phyloP scores from a whole-genome alignment of 352 stramenopile species.

The Phytophthora crassamura region DNA sequence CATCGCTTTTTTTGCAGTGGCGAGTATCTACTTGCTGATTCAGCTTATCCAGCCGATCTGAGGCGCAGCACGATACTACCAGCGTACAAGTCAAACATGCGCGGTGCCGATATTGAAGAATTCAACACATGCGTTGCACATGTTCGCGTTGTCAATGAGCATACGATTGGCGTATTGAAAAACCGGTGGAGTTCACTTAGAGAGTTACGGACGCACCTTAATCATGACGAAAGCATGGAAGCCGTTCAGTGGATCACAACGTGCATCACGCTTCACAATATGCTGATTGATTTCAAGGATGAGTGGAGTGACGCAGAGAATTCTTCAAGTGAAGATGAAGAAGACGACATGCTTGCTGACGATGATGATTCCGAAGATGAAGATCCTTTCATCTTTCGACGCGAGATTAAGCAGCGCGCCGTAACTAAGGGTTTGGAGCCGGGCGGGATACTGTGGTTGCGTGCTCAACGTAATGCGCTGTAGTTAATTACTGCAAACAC shows the following conservation, averaged over 20 bases:
- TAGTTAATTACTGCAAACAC: too few species aligned
- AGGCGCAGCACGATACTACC: conserved; percentile 1
- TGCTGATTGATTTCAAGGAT: conserved; percentile 11
- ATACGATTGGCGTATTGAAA: conserved; percentile 33
- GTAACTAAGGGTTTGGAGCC: neutral
- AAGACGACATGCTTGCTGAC: too few species aligned
- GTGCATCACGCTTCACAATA: conserved; percentile 17
- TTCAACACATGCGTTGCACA: conserved; percentile 27
- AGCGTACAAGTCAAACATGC: conserved; percentile 7
- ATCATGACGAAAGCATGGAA: neutral
- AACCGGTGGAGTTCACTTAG: conserved; percentile 26
- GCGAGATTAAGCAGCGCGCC: neutral
- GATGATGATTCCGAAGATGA: conserved; percentile 11
- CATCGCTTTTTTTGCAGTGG: conserved; percentile 14
- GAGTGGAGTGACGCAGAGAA: neutral
- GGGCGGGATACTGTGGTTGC: conserved; percentile 3
- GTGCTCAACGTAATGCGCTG: neutral
- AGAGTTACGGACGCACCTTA: conserved; percentile 23
- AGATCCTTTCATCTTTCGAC: conserved; percentile 7
- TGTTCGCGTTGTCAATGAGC: too few species aligned
- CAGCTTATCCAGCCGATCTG: conserved; percentile 18
- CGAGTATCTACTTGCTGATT: conserved; percentile 25
- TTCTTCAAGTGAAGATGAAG: conserved; percentile 3
- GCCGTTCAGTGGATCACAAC: neutral
- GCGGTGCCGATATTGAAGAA: conserved; percentile 6